phyloP scores from a whole-genome alignment of 2,329 filamentous ascomycete species.

The Ascochyta koolunga region DNA sequence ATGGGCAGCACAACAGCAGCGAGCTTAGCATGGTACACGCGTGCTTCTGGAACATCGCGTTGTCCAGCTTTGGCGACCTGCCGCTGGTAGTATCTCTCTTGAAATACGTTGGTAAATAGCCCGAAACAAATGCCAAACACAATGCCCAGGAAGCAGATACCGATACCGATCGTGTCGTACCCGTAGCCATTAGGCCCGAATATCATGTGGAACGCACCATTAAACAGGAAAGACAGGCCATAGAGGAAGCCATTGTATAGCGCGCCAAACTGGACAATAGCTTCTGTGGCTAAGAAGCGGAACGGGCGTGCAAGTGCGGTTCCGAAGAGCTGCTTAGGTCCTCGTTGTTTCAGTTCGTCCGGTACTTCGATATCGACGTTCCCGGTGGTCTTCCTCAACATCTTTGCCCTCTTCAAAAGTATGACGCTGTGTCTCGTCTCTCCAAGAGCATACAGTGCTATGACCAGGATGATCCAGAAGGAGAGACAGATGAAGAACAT shows the following conservation, averaged over 20 bases:
- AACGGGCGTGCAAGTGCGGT: constrained; percentile 56
- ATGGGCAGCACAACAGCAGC: constrained; percentile 48
- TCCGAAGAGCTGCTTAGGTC: constrained; percentile 49
- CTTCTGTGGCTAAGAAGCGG: constrained; percentile 54
- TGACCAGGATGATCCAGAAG: constrained; percentile 52
- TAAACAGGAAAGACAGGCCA: constrained; percentile 58
- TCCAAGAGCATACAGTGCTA: constrained; percentile 45
- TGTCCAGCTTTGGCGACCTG: constrained; percentile 39
- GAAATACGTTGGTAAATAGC: constrained; percentile 53
- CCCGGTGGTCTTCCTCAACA: constrained; percentile 33
- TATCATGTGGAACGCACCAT: constrained; percentile 57
- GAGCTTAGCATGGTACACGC: constrained; percentile 50
- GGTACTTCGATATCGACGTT: constrained; percentile 43
- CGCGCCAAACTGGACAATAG: constrained; percentile 56
- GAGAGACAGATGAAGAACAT: constrained; percentile 54
- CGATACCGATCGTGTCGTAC: constrained; percentile 49
- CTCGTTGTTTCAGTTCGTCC: constrained; percentile 48
- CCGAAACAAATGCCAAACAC: constrained; percentile 52
- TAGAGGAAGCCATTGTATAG: constrained; percentile 59
- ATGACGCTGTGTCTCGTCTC: constrained; percentile 56
- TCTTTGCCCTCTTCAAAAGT: constrained; percentile 45
- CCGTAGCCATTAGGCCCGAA: constrained; percentile 54
- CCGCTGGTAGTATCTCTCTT: constrained; percentile 52
- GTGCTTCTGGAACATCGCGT: constrained; percentile 51
- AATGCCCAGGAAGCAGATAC: constrained; percentile 51